Evolutionary conservation across 2,329 filamentous ascomycete species (phyloP), one percentile per base, ranked within the genome.

Genomic region (Thyridium curvatum): DNA sequence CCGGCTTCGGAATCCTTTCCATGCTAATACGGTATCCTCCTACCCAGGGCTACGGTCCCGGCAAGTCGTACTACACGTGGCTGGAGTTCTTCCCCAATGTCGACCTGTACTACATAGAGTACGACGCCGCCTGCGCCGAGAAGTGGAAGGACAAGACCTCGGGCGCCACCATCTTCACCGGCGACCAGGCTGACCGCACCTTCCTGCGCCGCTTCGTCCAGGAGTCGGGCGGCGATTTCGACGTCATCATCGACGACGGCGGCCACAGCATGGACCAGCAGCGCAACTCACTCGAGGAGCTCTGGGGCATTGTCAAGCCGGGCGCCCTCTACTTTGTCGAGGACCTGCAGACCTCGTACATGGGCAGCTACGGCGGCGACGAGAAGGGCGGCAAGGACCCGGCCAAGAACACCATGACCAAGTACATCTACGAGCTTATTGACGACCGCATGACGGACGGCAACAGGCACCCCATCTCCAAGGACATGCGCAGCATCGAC

Each of bases 101-200:
- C 8, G 58, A 66, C 18, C 51, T 68, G 14, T 65, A 65, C 44
- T 65, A 60, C 41, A 64, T 68, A 41, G 64, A 67, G 36, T 58
- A 56, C 39, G 55, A 68, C 39, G 53, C 44, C 8, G 46, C 42
- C 4, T 68, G 64, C 38, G 62, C 56, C 4, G 43, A 53, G 21
- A 56, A 57, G 21, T 64, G 59, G 54, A 54, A 55, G 6, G 42
- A 51, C 34, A 56, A 60, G 16, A 60, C 52, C 2, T 50, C 48
- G 3, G 56, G 53, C 6, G 60, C 59, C 2, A 64, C 59, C 18
- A 59, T 68, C 31, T 65, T 60, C 43, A 47, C 57, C 5, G 62
- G 65, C 4, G 59, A 67, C 39, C 65, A 66, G 37, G 60, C 58
- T 7, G 56, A 65, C 37, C 43, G 47, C 3, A 34, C 37, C 0